Base-by-base conservation (phyloP, 148 eudicot species). In the Chenopodium album region DNA sequence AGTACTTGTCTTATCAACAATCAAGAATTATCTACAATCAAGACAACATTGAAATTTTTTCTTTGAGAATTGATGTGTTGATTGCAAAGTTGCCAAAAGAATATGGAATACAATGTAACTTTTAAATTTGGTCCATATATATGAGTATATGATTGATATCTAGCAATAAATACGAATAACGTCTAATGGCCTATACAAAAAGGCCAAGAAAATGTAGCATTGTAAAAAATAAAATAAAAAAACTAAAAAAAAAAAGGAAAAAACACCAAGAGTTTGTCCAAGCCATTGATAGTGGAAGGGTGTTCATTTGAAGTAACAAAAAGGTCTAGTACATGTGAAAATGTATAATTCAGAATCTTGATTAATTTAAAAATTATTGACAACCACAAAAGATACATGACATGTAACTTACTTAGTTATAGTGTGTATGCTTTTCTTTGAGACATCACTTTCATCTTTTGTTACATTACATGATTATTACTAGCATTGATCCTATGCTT, bases 391-490 rank as follows among this genome's bases (percentile, higher is more conserved):
- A 28, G 13, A 54, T 6, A 62, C 22, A 62, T 62, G 10, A 62
- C 11, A 62, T 62, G 26, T 41, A 62, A 20, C 9, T 62, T n/a
- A 5, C 9, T 62, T n/a, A 20, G 66, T 28, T 67, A 28, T 11
- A 56, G 4, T 29, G 8, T 65, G 17, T 10, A 67, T 65, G 23
- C 11, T 65, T 65, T 7, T 65, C 31, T 26, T 65, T n/a, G 28
- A n/a, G 69, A 65, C 69, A 54, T 75, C 77, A 48, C 54, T 75
- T 52, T 75, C 77, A 48, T 75, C 63, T 41, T 41, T 41, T 41
- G 44, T 41, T 6, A 41, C 44, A 41, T 41, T 6, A 41, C 44
- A 41, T 41, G 44, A 41, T 41, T 41, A 41, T 37, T 37, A 37
- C 44, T 37, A 5, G 44, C 0, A 5, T 41, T 41, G 44, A 4